A percentile compares a stretch with the other conserved stretches of the same genome.
phyloP scores from a whole-genome alignment of 768 basidiomycete species.

The Lyophyllum atratum region DNA sequence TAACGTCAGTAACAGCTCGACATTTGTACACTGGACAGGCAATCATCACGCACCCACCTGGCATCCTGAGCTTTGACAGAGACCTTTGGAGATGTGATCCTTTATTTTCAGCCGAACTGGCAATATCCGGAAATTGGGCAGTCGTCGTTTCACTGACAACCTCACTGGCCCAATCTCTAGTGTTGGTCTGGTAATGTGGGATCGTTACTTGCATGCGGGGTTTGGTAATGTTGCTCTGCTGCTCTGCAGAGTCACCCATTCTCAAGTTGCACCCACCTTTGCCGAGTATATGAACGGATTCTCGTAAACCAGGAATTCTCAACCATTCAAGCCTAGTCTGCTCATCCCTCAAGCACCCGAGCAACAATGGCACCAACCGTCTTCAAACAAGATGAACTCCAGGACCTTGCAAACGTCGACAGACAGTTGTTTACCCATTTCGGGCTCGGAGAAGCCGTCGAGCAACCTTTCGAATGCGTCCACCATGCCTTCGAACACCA shows the following conservation, averaged over 20 bases:
- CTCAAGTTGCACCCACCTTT: conserved; percentile 1
- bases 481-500: conserved; percentile 56
- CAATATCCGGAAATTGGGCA: not conserved
- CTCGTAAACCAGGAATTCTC: not conserved
- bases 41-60: conserved; percentile 1
- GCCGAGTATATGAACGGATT: not conserved
- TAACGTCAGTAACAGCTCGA: not conserved
- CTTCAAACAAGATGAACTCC: conserved; percentile 13
- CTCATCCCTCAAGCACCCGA: conserved; percentile 10
- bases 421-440: conserved; percentile 44
- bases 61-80: not conserved
- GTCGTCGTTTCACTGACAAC: not conserved
- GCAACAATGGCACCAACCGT: conserved; percentile 9
- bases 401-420: conserved; percentile 40
- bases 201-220: not conserved
- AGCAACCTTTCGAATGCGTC: conserved; percentile 47
- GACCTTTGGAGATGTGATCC: not conserved
- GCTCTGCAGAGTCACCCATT: not conserved
- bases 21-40: not conserved
- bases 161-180: not conserved
- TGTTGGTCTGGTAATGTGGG: not conserved
- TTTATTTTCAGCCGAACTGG: not conserved
- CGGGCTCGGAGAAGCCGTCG: conserved; percentile 40
- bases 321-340: not conserved
- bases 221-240: not conserved